Evolutionary conservation across 2,329 filamentous ascomycete species (phyloP).

Genomic region (Colletotrichum noveboracense): DNA sequence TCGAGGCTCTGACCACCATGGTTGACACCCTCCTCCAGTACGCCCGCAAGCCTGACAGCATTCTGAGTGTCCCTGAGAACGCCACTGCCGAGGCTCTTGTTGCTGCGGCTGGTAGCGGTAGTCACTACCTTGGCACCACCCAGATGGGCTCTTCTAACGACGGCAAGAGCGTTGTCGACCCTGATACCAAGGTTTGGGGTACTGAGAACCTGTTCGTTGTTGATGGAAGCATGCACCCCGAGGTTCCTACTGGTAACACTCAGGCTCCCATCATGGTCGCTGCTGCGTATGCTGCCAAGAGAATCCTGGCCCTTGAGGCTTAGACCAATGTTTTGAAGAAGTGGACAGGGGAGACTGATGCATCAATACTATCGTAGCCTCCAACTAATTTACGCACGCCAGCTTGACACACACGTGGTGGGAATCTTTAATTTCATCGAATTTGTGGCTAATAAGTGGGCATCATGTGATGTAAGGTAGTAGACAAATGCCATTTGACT

Average conservation of each 20-base stretch:
- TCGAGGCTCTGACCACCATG: conserved; percentile 30
- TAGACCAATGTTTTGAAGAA: no score
- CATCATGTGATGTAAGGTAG: no score
- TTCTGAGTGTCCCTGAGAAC: conserved; percentile 25
- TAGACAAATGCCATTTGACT: no score
- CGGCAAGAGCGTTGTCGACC: conserved; percentile 35
- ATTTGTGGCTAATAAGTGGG: no score
- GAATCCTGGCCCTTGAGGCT: conserved; percentile 11
- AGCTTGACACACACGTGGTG: no score
- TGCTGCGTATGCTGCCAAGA: conserved; percentile 14
- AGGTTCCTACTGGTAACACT: conserved; percentile 23
- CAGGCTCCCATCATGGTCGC: conserved; percentile 23
- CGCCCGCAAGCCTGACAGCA: conserved; percentile 25
- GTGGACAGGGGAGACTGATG: no score
- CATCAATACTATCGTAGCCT: no score
- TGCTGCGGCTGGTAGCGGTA: conserved; percentile 27
- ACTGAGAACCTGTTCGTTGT: conserved; percentile 34
- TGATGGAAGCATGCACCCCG: conserved; percentile 40
- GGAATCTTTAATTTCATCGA: no score
- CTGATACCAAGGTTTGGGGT: conserved; percentile 34
- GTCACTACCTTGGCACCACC: conserved; percentile 35
- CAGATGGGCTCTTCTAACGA: conserved; percentile 35
- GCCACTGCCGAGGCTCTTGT: conserved; percentile 27
- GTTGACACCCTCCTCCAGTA: conserved; percentile 30
- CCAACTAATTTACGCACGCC: no score